Evolutionary conservation across 495 filamentous ascomycete genomes (phyloP).

Genomic region (Bathelium albidoporum): DNA sequence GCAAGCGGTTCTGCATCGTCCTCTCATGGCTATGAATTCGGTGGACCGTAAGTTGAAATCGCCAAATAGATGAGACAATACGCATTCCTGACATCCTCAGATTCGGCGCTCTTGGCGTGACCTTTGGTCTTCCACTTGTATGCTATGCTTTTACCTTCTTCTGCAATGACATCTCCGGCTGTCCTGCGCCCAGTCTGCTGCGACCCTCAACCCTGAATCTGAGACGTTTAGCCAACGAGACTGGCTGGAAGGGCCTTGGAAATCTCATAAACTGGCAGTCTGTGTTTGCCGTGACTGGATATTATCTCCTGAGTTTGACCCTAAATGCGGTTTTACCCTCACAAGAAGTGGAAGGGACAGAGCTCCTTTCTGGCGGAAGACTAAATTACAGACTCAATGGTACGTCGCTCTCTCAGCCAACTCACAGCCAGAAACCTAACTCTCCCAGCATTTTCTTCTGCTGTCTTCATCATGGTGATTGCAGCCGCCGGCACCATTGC

Average conservation of each 20-base stretch:
- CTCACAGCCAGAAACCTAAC: constrained; percentile 3
- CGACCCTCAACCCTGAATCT: constrained; percentile 60
- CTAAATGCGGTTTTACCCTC: constrained; percentile 73
- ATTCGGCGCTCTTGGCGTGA: constrained; percentile 61
- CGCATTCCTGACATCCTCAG: constrained; percentile 38
- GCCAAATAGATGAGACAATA: constrained; percentile 1
- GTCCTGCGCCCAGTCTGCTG: constrained; percentile 78
- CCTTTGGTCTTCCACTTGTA: constrained; percentile 63
- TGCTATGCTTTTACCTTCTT: constrained; percentile 68
- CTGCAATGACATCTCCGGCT: constrained; percentile 88
- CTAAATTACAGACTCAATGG: constrained; percentile 87
- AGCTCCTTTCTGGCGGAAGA: constrained; percentile 58
- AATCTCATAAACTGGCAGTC: constrained; percentile 51
- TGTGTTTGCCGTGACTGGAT: constrained; percentile 54
- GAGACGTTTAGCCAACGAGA: constrained; percentile 60
- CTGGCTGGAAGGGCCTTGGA: constrained; percentile 66
- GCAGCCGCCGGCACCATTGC: constrained; percentile 61
- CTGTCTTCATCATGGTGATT: constrained; percentile 55
- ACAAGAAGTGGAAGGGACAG: constrained; percentile 56
- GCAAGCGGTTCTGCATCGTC: neutral
- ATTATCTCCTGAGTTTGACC: constrained; percentile 67
- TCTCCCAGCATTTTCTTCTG: constrained; percentile 60
- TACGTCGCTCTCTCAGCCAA: constrained; percentile 29
- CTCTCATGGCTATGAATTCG: constrained; percentile 22
- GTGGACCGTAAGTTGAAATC: constrained; percentile 19